A percentile compares a stretch with the other conserved stretches of the same genome.
Conservation (phyloP, 177 flowering plant species). For the Tripterygium wilfordii region DNA sequence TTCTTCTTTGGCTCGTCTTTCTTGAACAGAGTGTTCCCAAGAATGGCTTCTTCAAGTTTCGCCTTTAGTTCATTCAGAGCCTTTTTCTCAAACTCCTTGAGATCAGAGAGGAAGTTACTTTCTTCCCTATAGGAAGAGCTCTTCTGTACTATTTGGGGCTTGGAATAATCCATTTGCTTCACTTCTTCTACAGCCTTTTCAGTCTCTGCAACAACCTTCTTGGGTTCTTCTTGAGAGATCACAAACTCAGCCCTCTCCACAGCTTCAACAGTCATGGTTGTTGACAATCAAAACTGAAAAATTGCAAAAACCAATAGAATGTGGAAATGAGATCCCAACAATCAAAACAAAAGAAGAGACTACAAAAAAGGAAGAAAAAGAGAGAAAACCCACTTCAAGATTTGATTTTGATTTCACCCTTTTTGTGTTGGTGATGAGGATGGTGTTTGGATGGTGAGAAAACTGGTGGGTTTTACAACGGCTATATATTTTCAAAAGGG, state of each 20-base stretch:
- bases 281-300: background rate
- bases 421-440: conserved; percentile 13
- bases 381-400: background rate
- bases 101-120: conserved; percentile 53
- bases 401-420: background rate
- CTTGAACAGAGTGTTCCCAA: conserved; percentile 24
- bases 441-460: background rate
- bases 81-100: conserved; percentile 55
- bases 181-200: conserved; percentile 18
- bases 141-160: conserved; percentile 31
- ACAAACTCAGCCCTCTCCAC: conserved; percentile 20
- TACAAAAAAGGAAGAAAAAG: background rate
- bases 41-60: conserved; percentile 62
- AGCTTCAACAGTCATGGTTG: conserved; percentile 29
- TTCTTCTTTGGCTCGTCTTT: conserved; percentile 4
- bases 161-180: background rate
- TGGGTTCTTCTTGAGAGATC: conserved; percentile 8
- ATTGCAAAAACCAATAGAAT: background rate
- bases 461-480: background rate
- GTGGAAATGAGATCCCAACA: too few relatives aligned
- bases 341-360: background rate
- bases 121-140: conserved; percentile 62
- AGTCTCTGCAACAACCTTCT: conserved; percentile 12
- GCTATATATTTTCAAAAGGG: conserved; percentile 18
- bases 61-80: conserved; percentile 48